These are phyloP conservation scores for Cercospora sp. DNA, from an alignment of 2,329 filamentous ascomycete species.

Conservation along the genomic window DNA sequence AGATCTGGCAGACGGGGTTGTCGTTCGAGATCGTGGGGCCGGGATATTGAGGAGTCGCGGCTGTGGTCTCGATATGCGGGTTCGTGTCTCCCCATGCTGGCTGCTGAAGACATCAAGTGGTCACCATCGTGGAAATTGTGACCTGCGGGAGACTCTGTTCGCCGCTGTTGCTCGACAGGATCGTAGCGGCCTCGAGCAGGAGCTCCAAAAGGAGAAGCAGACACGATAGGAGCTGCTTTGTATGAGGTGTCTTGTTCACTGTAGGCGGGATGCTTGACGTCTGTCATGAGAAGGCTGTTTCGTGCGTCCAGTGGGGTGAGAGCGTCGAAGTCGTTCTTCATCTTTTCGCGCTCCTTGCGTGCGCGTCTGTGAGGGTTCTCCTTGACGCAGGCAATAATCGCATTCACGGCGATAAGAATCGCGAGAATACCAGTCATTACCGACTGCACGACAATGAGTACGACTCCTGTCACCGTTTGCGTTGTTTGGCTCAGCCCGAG, in stretches of 20 bases:
- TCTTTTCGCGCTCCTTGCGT: slow-evolving; percentile 85
- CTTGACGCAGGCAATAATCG: slow-evolving; percentile 76
- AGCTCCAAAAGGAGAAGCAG: slow-evolving; percentile 32
- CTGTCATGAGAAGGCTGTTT: slow-evolving; percentile 78
- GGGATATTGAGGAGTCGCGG: slow-evolving; percentile 18
- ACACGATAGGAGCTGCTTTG: slow-evolving; percentile 37
- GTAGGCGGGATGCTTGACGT: slow-evolving; percentile 46
- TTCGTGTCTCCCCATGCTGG: slow-evolving; percentile 34
- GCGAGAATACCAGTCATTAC: slow-evolving; percentile 78
- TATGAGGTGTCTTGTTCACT: slow-evolving; percentile 39
- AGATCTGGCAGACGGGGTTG: slow-evolving; percentile 37
- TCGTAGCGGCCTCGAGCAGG: slow-evolving; percentile 39
- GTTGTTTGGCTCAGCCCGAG: slow-evolving; percentile 87
- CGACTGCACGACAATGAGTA: slow-evolving; percentile 87
- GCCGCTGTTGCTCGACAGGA: slow-evolving; percentile 28
- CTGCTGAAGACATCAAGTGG: slow-evolving; percentile 36
- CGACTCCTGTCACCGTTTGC: slow-evolving; percentile 90
- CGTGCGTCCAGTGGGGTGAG: slow-evolving; percentile 85
- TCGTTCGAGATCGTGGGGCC: slow-evolving; percentile 16
- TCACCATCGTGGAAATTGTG: slow-evolving; percentile 29
- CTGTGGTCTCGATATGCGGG: slow-evolving; percentile 21
- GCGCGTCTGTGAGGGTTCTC: slow-evolving; percentile 88
- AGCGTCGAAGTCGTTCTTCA: slow-evolving; percentile 73
- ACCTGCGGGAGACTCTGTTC: slow-evolving; percentile 29
- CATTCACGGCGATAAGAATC: slow-evolving; percentile 86